These are phyloP conservation scores for Dothidotthia symphoricarpi DNA, from an alignment of 2,329 filamentous ascomycete species.

Conservation along the genomic window DNA sequence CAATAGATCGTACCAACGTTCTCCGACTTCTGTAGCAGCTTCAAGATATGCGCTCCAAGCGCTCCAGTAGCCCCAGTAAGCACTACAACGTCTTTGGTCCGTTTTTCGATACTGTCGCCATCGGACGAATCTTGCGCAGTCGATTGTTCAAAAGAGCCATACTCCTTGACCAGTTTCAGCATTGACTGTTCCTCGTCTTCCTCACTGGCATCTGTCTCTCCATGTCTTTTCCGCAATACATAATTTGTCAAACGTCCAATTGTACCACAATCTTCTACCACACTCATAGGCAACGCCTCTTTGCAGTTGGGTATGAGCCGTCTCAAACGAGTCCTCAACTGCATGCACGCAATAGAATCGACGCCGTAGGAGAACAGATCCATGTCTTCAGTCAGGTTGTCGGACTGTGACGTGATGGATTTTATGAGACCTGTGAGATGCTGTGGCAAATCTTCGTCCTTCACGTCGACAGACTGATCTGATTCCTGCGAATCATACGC, in stretches of 20 bases:
- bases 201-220: conserved; percentile 27
- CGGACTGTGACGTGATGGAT: conserved; percentile 22
- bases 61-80: conserved; percentile 54
- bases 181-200: conserved; percentile 46
- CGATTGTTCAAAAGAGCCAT: conserved; percentile 44
- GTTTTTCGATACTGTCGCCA: not conserved
- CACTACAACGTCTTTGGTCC: conserved; percentile 26
- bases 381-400: conserved; percentile 35
- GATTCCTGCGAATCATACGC: conserved; percentile 44
- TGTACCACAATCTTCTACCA: conserved; percentile 61
- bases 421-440: conserved; percentile 22
- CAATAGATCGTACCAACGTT: conserved; percentile 54
- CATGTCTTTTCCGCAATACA: conserved; percentile 43
- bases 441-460: conserved; percentile 29
- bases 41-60: conserved; percentile 53
- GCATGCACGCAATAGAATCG: conserved; percentile 59
- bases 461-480: conserved; percentile 12
- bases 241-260: conserved; percentile 45
- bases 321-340: conserved; percentile 46
- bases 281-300: conserved; percentile 53
- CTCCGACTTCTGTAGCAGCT: conserved; percentile 43
- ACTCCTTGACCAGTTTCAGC: conserved; percentile 50
- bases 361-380: conserved; percentile 61
- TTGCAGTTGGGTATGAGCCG: conserved; percentile 36
- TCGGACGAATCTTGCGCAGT: conserved; percentile 1